Percentiles rank a stretch among this genome's conserved stretches.
These are phyloP conservation scores for Bassia scoparia DNA, from an alignment of 148 eudicot genomes.

Conservation along the genomic window DNA sequence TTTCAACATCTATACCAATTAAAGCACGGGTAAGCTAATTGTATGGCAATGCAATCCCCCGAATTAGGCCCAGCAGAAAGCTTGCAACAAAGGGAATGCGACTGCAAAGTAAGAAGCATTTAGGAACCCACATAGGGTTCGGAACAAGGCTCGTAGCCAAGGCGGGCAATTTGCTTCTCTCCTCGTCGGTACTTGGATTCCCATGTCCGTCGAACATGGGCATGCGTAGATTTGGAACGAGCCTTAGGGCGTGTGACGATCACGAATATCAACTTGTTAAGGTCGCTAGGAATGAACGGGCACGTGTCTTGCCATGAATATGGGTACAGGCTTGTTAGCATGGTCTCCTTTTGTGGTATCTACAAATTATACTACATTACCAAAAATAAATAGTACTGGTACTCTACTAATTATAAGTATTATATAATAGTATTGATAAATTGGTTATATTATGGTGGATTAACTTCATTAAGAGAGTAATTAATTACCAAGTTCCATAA, in stretches of 20 bases:
- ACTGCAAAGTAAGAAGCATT: slow-evolving; percentile 75
- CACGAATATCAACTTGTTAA: slow-evolving; percentile 46
- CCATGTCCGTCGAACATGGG: slow-evolving; percentile 73
- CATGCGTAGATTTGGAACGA: slow-evolving; percentile 84
- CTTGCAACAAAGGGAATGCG: slow-evolving; percentile 69
- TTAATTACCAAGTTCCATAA: slow-evolving; percentile 58
- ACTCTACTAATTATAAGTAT: too few species aligned
- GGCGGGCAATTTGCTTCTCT: slow-evolving; percentile 60
- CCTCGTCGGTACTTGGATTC: slow-evolving; percentile 54
- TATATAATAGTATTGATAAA: too few species aligned
- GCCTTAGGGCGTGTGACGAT: slow-evolving; percentile 61
- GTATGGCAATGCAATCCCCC: slow-evolving; percentile 67
- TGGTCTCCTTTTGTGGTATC: slow-evolving; percentile 70
- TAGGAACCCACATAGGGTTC: slow-evolving; percentile 49
- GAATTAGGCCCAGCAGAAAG: slow-evolving; percentile 70
- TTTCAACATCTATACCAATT: slow-evolving; percentile 73
- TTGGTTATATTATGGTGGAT: not conserved
- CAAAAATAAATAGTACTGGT: not conserved
- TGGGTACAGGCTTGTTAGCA: slow-evolving; percentile 52
- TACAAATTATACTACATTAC: slow-evolving; percentile 16
- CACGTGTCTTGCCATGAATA: slow-evolving; percentile 52
- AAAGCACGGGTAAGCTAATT: slow-evolving; percentile 80
- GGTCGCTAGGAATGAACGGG: slow-evolving; percentile 44
- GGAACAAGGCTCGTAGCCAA: slow-evolving; percentile 60
- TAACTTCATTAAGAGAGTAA: not conserved